Base-by-base conservation (phyloP, 768 basidiomycete species). In the Podaxis sp. region DNA sequence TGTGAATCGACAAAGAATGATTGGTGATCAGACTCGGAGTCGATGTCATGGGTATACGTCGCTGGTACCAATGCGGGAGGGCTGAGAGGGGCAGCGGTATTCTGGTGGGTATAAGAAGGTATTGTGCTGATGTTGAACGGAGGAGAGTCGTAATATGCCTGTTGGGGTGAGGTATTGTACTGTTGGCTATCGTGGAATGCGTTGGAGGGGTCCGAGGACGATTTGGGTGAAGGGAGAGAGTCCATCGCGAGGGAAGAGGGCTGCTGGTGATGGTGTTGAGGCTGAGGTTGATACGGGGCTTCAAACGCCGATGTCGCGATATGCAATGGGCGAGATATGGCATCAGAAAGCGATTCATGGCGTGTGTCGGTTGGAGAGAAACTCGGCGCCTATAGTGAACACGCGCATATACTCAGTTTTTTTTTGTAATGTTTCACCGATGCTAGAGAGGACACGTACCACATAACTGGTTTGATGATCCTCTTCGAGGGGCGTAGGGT, bases 161-260 rank as follows among this genome's bases (percentile, higher is more conserved):
- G 46, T 22, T 51, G 61, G 19, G 61, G 39, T 19, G 55, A 24
- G 13, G 51, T 26, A 26, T 56, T 48, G 22, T 53, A 59, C 15
- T 26, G 51, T 12, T 26, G 38, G n/a, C 2, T 26, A 28, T 33
- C 6, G 22, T 39, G 51, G 12, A 38, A 49, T 7, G 26, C 2
- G 44, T 33, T 22, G 33, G 46, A 49, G 19, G 57, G 24, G 28
- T 64, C 54, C 57, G 57, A 52, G 49, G 52, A 59, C 9, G 57
- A 40, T 6, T 28, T n/a, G 28, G 59, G 51, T 11, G 59, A 52
- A 38, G 61, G 22, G 40, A 48, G 42, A 11, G 53, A 49, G 51
- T 48, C 53, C 44, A 48, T 57, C 59, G 42, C 49, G 15, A 42
- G 64, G 12, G 57, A 65, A 57, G 63, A 48, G 30, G 38, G 3